phyloP scores from a whole-genome alignment of 768 basidiomycete species.

The Kwoniella shandongensis region DNA sequence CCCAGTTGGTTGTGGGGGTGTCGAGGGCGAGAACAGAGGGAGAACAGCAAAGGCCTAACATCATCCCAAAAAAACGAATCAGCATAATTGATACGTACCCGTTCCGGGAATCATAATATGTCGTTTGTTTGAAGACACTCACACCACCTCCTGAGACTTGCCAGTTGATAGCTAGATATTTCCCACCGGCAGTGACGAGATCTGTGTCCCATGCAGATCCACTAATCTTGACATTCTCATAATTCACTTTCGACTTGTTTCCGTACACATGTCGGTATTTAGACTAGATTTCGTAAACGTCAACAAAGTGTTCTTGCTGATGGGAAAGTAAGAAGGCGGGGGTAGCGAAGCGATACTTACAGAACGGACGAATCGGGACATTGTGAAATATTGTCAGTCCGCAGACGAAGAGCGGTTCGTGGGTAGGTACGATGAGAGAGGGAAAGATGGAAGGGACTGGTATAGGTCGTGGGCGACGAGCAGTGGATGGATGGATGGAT shows the following conservation, averaged over 20 bases:
- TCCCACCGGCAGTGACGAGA: slow-evolving; percentile 77
- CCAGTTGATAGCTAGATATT: slow-evolving; percentile 93
- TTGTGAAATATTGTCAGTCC: too few relatives aligned
- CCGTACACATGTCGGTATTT: slow-evolving; percentile 96
- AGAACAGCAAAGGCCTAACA: slow-evolving; percentile 82
- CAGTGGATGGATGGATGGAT: too few relatives aligned
- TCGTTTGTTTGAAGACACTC: too few relatives aligned
- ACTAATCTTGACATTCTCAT: slow-evolving; percentile 64
- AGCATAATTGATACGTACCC: too few relatives aligned
- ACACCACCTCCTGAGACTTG: slow-evolving; percentile 57
- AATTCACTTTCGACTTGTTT: slow-evolving; percentile 68
- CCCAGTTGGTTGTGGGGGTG: slow-evolving; percentile 61
- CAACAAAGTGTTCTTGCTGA: too few relatives aligned
- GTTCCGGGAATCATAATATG: too few relatives aligned
- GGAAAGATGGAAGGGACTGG: too few relatives aligned
- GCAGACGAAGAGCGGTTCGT: too few relatives aligned
- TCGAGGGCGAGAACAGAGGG: slow-evolving; percentile 62
- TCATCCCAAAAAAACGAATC: background rate
- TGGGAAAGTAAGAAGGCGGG: background rate
- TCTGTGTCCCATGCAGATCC: slow-evolving; percentile 97
- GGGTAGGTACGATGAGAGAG: too few relatives aligned
- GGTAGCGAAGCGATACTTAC: too few relatives aligned
- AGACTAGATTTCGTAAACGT: slow-evolving; percentile 53
- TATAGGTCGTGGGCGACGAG: too few relatives aligned
- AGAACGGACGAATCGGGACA: slow-evolving; percentile 82